Conservation (phyloP, 768 basidiomycete species). For the Trametes cinnabarina region DNA sequence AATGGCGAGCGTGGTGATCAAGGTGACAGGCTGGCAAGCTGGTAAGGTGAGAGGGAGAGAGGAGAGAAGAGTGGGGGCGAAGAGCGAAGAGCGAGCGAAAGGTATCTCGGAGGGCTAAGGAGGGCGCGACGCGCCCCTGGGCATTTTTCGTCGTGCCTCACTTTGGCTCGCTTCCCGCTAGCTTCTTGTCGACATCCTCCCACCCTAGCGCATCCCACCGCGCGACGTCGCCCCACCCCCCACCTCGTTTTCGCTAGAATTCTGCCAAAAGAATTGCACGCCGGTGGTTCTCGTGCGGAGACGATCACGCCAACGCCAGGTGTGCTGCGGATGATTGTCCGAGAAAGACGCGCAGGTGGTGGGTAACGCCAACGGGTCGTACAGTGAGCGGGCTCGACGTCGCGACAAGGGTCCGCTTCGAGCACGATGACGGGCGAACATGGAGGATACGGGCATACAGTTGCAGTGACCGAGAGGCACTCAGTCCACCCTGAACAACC, state of each 20-base stretch:
- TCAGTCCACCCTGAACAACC: no score
- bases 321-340: background rate
- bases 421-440: no score
- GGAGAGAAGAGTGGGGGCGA: background rate
- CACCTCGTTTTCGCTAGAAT: background rate
- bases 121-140: background rate
- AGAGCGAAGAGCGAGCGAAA: background rate
- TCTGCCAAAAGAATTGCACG: background rate
- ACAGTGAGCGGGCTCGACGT: no score
- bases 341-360: background rate
- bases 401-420: no score
- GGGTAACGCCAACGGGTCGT: no score
- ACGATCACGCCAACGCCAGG: background rate
- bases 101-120: no score
- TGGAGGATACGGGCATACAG: no score
- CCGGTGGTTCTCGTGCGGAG: background rate
- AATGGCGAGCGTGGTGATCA: no score
- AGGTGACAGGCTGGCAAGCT: no score
- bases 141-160: background rate
- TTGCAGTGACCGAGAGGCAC: no score
- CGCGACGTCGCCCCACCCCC: background rate
- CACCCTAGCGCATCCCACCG: background rate
- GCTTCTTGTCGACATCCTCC: background rate
- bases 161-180: slow-evolving; percentile 3
- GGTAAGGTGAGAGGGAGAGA: background rate